Conservation (phyloP, 164 flowering plant genomes). For the Chloranthus sessilifolius region DNA sequence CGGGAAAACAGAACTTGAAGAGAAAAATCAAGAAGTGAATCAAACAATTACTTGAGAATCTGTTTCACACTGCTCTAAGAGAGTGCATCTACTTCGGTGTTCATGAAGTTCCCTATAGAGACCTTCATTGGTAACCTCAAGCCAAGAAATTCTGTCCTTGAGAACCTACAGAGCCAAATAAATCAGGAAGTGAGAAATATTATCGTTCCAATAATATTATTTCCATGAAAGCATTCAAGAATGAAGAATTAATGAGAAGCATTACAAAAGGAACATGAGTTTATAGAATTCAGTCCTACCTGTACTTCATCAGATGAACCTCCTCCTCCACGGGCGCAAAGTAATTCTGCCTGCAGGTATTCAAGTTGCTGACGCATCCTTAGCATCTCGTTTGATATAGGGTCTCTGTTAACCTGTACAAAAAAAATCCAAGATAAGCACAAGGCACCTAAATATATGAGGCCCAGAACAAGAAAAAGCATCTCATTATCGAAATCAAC, state of each 20-base stretch:
- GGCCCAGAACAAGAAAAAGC: neutral
- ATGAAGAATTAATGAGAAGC: neutral
- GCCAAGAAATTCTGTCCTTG: slow-evolving; percentile 89
- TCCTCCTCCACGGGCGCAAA: slow-evolving; percentile 79
- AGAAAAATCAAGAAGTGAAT: neutral
- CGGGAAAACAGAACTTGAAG: neutral
- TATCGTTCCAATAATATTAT: neutral
- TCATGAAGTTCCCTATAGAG: slow-evolving; percentile 80
- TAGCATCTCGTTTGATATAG: slow-evolving; percentile 81
- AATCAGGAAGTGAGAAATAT: neutral
- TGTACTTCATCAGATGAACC: slow-evolving; percentile 76
- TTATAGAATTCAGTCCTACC: slow-evolving; percentile 30
- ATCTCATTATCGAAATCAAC: neutral
- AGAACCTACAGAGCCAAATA: slow-evolving; percentile 45
- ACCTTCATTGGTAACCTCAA: slow-evolving; percentile 86
- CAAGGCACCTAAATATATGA: neutral
- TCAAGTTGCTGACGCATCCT: slow-evolving; percentile 96
- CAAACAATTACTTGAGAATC: slow-evolving; percentile 41
- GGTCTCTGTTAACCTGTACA: slow-evolving; percentile 88
- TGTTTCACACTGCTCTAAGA: slow-evolving; percentile 41
- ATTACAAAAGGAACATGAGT: slow-evolving; percentile 1
- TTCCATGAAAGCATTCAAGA: neutral
- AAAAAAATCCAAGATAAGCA: slow-evolving; percentile 4
- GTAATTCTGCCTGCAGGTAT: slow-evolving; percentile 82
- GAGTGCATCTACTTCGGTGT: slow-evolving; percentile 50